phyloP scores from a whole-genome alignment of 2,329 filamentous ascomycete genomes.

The Arthrocladium fulminans region DNA sequence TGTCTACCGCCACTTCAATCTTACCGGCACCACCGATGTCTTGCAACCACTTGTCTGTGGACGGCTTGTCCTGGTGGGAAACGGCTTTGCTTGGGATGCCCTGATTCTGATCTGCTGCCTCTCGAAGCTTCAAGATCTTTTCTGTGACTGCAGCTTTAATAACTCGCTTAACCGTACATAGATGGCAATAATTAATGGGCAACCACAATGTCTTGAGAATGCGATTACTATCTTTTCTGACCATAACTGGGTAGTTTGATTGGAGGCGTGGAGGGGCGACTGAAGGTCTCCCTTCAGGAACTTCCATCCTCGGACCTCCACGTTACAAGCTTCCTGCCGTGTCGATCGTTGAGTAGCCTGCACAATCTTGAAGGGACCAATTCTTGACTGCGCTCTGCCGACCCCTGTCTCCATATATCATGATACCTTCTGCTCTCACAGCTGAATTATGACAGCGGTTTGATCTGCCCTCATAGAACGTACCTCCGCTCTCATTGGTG shows the following conservation, averaged over 20 bases:
- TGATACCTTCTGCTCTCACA: not conserved
- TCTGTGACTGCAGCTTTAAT: constrained; percentile 49
- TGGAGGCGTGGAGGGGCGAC: constrained; percentile 45
- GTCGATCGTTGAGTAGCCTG: no score
- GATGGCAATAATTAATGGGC: constrained; percentile 48
- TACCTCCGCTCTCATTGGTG: not conserved
- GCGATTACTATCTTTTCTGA: constrained; percentile 50
- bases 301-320: no score
- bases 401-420: not conserved
- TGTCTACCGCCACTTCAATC: constrained; percentile 54
- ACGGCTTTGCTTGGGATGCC: constrained; percentile 52
- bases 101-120: constrained; percentile 43
- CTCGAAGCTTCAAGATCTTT: constrained; percentile 52
- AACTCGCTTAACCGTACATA: not conserved
- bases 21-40: constrained; percentile 46
- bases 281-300: no score
- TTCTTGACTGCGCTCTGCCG: no score
- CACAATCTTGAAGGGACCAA: no score
- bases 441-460: not conserved
- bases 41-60: constrained; percentile 51
- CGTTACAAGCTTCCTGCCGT: no score
- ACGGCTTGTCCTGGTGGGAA: constrained; percentile 48
- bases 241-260: constrained; percentile 44
- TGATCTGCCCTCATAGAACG: not conserved
- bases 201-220: constrained; percentile 66